Base-by-base conservation (phyloP, 169 alveolate species). In the Amoebophrya sp. region DNA sequence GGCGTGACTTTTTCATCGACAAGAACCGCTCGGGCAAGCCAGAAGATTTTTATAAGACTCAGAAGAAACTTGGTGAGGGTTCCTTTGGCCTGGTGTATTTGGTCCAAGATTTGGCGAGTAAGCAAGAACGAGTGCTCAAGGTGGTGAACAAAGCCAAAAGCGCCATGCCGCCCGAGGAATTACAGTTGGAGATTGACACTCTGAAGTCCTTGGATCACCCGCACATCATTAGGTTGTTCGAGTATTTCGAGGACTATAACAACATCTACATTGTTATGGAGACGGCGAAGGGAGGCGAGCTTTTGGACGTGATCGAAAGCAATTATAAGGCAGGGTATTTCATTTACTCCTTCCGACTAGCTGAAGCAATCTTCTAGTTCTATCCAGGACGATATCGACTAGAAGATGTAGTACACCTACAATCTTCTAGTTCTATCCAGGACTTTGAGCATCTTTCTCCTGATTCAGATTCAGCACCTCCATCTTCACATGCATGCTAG, bases 251-350 rank as follows among this genome's bases (percentile, higher is more conserved):
- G 93, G 95, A 95, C 90, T 91, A 93, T 47, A 92, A 95, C 90
- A 93, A 95, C 77, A 94, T 95, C 92, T 95, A 94, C 93, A 93
- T 95, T 65, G 95, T 95, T 26, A 95, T 95, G 94, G 97, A 95
- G 94, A 94, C 93, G 78, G 95, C 96, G 89, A 94, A 95, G 78
- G 97, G 97, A 29, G 97, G 97, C 2, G 97, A 95, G 83, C 94
- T 95, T 34, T 93, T 95, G 94, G 95, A 95, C 38, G 91, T 89
- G 65, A 89, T 40, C 39, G 65, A 40, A 33, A 14, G 26, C 26
- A 33, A 78, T n/a, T 78, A 33, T 39, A 39, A 38, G 65, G 36
- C 65, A 14, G 39, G 91, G 40, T n/a, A n/a, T n/a, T n/a, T n/a
- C n/a, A n/a, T n/a, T n/a, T n/a, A n/a, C n/a, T n/a, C n/a, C n/a